Percentiles rank a stretch among this genome's conserved stretches.
Evolutionary conservation across 1,284 basidiomycete species (phyloP).

Genomic region (Malassezia slooffiae): DNA sequence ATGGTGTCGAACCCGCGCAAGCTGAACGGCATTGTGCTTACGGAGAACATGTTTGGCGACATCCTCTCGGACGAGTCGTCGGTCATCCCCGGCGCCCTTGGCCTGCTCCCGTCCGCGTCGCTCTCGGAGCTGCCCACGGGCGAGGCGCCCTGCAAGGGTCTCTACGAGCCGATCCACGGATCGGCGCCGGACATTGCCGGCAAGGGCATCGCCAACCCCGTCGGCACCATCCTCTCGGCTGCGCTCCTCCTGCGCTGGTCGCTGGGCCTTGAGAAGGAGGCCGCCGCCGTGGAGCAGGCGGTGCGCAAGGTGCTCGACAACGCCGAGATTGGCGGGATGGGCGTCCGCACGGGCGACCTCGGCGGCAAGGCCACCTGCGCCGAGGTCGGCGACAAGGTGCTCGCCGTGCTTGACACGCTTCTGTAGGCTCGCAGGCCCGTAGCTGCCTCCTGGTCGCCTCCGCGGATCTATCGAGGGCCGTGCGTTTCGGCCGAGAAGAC

Average conservation of each 20-base stretch:
- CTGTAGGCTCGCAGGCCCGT: too few species aligned
- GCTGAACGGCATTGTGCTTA: slow-evolving; percentile 69
- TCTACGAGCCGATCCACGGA: slow-evolving; percentile 80
- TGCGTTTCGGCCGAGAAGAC: too few species aligned
- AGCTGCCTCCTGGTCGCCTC: too few species aligned
- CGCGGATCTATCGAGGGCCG: too few species aligned
- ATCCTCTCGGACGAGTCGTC: slow-evolving; percentile 92
- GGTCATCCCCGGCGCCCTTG: slow-evolving; percentile 93
- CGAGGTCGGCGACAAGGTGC: slow-evolving; percentile 73
- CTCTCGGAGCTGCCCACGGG: slow-evolving; percentile 78
- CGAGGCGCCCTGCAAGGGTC: slow-evolving; percentile 58
- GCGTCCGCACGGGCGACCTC: slow-evolving; percentile 74
- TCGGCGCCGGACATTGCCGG: slow-evolving; percentile 88
- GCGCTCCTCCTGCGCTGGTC: slow-evolving; percentile 93
- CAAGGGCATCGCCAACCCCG: slow-evolving; percentile 85
- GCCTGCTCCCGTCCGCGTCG: slow-evolving; percentile 88
- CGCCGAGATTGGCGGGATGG: slow-evolving; percentile 61
- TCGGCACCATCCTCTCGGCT: slow-evolving; percentile 91
- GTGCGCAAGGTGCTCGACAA: slow-evolving; percentile 79
- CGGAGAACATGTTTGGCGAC: slow-evolving; percentile 46
- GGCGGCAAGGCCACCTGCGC: slow-evolving; percentile 65
- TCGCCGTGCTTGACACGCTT: slow-evolving; percentile 62
- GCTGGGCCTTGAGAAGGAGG: slow-evolving; percentile 64
- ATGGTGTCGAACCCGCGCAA: slow-evolving; percentile 85
- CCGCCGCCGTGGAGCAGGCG: slow-evolving; percentile 72